Evolutionary conservation across 352 stramenopile genomes (phyloP), one percentile per base, ranked within the genome.

Genomic region (Phytopythium cucurbitacearum): DNA sequence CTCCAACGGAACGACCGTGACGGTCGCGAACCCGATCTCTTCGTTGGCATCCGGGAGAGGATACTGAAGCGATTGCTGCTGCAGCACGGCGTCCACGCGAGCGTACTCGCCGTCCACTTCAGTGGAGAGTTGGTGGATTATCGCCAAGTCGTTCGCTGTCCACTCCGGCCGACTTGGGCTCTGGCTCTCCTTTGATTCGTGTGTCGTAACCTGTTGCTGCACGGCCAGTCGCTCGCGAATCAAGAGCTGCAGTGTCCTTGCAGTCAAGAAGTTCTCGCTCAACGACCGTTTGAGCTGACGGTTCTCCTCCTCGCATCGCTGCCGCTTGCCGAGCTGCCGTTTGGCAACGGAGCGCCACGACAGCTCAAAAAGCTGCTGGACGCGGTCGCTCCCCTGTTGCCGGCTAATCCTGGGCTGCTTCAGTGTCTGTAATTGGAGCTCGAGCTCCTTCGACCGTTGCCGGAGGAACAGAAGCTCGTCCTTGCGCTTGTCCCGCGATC

Each of bases 401-500:
- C 42, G n/a, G n/a, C 7, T 16, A 28, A 2, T 28, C 21, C 21
- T 15, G 28, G 11, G 5, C 13, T 36, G 28, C 40, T 7, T n/a
- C 28, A 50, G 44, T 5, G 9, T 15, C 32, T 41, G 12, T 11
- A 57, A 36, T 21, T 57, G 51, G 36, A 8, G 9, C 40, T 57
- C 51, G 10, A 57, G 40, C 40, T 48, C 42, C 7, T 36, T 33
- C 28, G n/a, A 16, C 11, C 40, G 39, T 15, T 50, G 35, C n/a
- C 35, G 51, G 11, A 57, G 36, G 42, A 44, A 57, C 34, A 34
- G 39, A 12, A 57, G 13, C 42, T 57, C 51, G 32, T 57, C 40
- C 36, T 43, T 48, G 12, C 42, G 40, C 41, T 41, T 32, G 15
- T 57, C 51, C 21, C 39, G 41, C 28, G 21, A 32, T 10, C 16